Evolutionary conservation across 2,329 filamentous ascomycete species (phyloP), one percentile per base, ranked within the genome.

Genomic region (Exophiala oligosperma): DNA sequence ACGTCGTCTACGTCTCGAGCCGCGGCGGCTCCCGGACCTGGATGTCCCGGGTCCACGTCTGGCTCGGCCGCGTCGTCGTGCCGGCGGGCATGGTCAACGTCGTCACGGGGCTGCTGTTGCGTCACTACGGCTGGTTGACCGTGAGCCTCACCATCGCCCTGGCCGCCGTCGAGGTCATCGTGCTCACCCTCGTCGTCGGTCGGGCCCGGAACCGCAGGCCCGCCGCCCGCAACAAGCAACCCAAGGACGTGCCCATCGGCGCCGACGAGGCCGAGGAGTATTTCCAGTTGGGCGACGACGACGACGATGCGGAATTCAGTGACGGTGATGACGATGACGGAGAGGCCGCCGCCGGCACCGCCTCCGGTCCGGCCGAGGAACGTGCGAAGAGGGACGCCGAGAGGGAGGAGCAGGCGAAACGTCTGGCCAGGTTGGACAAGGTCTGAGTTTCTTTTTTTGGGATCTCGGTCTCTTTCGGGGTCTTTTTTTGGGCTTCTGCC

Each of bases 1-100:
- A 77, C 63, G 57, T 69, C 28, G 62, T 73, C 51, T 76, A 71
- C 46, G 21, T 53, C 21, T 38, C 55, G 14, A 41, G n/a, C 3
- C 46, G 28, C 23, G 37, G 49, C 26, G 52, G 54, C 26, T 50
- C 52, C 52, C 62, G 51, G 59, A 68, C 49, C 26, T 62, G 51
- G 60, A 62, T 68, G 56, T 56, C 56, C 47, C 53, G 56, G n/a
- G 54, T 67, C n/a, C 71, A 72, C 49, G 56, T 67, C 12, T 67
- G 68, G 32, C 58, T 71, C 4, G 71, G 71, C 4, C 62, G 67
- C 21, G 49, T 66, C 5, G 51, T 72, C 4, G 48, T 72, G 12
- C 49, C 70, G 1, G n/a, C 69, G 1, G 70, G 61, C 43, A 66
- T 66, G 52, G 28, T 66, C 49, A 67, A 68, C 47, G 52, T 64